A percentile compares a stretch with the other conserved stretches of the same genome.
These are phyloP conservation scores for Gossypioides kirkii DNA, from an alignment of 345 rosid species.

Conservation along the genomic window DNA sequence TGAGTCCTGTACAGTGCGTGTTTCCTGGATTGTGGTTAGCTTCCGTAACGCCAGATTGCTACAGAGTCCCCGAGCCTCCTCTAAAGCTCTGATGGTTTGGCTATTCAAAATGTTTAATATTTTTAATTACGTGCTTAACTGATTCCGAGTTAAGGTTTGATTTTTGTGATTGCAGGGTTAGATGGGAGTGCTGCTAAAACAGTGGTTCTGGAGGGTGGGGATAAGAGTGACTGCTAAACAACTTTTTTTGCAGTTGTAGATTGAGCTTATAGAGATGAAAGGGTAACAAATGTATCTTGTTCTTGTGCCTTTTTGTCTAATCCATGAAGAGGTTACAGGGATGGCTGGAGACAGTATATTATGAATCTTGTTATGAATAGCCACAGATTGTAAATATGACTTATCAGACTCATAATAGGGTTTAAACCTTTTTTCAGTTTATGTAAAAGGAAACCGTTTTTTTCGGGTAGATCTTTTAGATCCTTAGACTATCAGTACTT, in stretches of 20 bases:
- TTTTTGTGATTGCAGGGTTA: constrained; percentile 16
- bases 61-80: constrained; percentile 43
- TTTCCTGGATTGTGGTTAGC: constrained; percentile 79
- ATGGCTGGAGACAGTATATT: constrained; percentile 8
- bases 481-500: neutral
- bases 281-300: constrained; percentile 18
- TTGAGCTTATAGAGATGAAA: constrained; percentile 1
- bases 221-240: neutral
- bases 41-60: constrained; percentile 52
- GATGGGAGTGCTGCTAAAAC: neutral
- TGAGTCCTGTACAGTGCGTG: constrained; percentile 26
- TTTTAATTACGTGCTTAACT: neutral
- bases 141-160: neutral
- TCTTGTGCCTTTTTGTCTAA: constrained; percentile 16
- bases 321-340: neutral
- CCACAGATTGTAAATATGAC: constrained; percentile 9
- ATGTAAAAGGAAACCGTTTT: constrained; percentile 3
- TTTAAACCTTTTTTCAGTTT: neutral
- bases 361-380: constrained; percentile 11
- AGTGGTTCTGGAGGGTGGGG: neutral
- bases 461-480: neutral
- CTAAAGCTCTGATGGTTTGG: constrained; percentile 32
- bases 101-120: neutral
- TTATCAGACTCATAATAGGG: constrained; percentile 1
- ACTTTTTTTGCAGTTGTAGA: constrained; percentile 2